Evolutionary conservation across 768 basidiomycete genomes (phyloP).

Genomic region (Termitomyces titanicus): DNA sequence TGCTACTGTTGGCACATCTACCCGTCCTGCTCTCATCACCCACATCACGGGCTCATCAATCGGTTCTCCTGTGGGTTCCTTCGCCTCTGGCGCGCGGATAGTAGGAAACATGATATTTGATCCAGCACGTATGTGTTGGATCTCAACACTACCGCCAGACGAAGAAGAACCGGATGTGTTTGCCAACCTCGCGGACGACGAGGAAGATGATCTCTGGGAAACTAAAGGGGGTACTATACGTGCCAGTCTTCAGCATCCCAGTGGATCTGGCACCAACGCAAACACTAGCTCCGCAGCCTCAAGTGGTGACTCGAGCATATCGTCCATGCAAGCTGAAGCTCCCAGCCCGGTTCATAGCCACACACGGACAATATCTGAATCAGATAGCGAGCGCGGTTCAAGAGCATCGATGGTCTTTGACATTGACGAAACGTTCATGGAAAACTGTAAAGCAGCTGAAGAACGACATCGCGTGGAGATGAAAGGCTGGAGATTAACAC

Average conservation of each 20-base stretch:
- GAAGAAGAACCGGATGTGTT: constrained; percentile 97
- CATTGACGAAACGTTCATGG: constrained; percentile 71
- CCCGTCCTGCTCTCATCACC: constrained; percentile 93
- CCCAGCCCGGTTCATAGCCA: constrained; percentile 64
- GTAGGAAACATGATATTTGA: constrained; percentile 99
- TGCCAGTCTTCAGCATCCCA: constrained; percentile 39
- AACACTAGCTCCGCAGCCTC: constrained; percentile 25
- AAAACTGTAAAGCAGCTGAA: constrained; percentile 72
- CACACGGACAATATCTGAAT: constrained; percentile 67
- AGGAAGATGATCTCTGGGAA: constrained; percentile 75
- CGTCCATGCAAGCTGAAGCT: constrained; percentile 31
- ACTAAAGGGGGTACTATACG: constrained; percentile 79
- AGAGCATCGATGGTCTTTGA: constrained; percentile 77
- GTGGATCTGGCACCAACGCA: constrained; percentile 29
- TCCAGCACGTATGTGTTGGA: constrained; percentile 92
- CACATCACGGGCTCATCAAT: constrained; percentile 88
- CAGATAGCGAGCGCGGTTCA: constrained; percentile 76
- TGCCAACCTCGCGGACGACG: constrained; percentile 88
- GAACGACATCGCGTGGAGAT: constrained; percentile 81
- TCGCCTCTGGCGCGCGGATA: constrained; percentile 76
- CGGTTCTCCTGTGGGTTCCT: constrained; percentile 72
- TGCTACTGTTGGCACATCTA: constrained; percentile 72
- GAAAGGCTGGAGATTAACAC: constrained; percentile 66
- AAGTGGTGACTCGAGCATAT: constrained; percentile 19
- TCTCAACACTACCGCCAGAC: constrained; percentile 79